phyloP scores from a whole-genome alignment of 495 filamentous ascomycete genomes.

The Lentithecium fluviatile region DNA sequence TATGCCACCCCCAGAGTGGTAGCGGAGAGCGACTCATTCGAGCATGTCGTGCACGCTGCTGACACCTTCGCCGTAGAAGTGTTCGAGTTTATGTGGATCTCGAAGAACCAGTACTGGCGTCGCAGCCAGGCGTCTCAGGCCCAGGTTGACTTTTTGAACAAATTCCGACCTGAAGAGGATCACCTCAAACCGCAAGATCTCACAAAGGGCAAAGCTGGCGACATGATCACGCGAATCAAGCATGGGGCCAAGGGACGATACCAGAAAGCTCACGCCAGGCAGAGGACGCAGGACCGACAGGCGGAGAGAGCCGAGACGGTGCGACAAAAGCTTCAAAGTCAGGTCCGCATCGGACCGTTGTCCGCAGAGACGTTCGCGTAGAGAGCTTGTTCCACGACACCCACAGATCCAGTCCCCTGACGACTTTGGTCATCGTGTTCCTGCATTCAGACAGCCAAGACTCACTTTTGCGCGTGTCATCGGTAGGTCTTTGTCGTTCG shows the following conservation, averaged over 20 bases:
- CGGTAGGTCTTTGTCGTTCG: too few species aligned
- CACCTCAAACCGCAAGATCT: slow-evolving; percentile 55
- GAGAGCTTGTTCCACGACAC: not conserved
- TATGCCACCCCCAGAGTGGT: slow-evolving; percentile 67
- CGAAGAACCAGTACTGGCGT: slow-evolving; percentile 64
- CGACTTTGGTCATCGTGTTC: not conserved
- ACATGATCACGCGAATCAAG: slow-evolving; percentile 91
- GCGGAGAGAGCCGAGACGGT: slow-evolving; percentile 5
- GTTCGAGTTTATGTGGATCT: slow-evolving; percentile 61
- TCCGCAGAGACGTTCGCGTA: not conserved
- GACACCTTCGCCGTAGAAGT: slow-evolving; percentile 72
- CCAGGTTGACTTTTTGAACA: slow-evolving; percentile 74
- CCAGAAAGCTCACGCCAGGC: slow-evolving; percentile 51
- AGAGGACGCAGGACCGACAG: slow-evolving; percentile 44
- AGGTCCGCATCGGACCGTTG: slow-evolving; percentile 13
- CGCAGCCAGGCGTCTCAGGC: slow-evolving; percentile 59
- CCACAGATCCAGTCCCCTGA: not conserved
- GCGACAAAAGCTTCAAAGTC: not conserved
- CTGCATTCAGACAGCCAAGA: too few species aligned
- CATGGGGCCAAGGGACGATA: slow-evolving; percentile 76
- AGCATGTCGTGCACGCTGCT: slow-evolving; percentile 73
- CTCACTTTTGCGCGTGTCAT: too few species aligned
- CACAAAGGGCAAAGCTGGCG: slow-evolving; percentile 77
- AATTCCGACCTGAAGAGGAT: slow-evolving; percentile 55
- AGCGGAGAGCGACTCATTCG: slow-evolving; percentile 58